These are phyloP conservation scores for Hypoxylon crocopeplum DNA, from an alignment of 495 filamentous ascomycete species.

Conservation along the genomic window DNA sequence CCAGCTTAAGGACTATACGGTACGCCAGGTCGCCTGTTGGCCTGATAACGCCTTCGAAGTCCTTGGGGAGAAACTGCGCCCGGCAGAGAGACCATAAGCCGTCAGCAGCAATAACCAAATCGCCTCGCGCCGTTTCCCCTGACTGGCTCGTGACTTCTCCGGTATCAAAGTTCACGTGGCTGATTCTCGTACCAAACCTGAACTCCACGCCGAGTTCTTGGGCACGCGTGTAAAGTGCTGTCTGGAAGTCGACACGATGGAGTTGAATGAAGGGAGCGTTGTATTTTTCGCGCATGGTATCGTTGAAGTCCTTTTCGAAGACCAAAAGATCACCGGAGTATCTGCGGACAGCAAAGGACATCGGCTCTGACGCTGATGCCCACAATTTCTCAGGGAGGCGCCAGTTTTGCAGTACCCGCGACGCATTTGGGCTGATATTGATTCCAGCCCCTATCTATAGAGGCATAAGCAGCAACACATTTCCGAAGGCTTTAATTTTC, in stretches of 20 bases:
- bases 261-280: constrained; percentile 50
- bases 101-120: constrained; percentile 61
- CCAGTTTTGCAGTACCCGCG: constrained; percentile 54
- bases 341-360: constrained; percentile 34
- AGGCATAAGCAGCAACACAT: not conserved
- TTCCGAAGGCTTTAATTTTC: not conserved
- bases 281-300: constrained; percentile 41
- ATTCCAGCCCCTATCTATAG: constrained; percentile 54
- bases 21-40: constrained; percentile 64
- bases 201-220: constrained; percentile 46
- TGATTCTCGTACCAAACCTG: constrained; percentile 40
- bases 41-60: constrained; percentile 48
- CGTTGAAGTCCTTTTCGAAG: constrained; percentile 40
- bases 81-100: constrained; percentile 58
- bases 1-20: constrained; percentile 55
- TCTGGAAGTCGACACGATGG: constrained; percentile 55
- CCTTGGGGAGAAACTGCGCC: constrained; percentile 45
- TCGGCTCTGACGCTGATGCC: constrained; percentile 37
- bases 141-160: constrained; percentile 45
- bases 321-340: constrained; percentile 45
- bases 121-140: constrained; percentile 43
- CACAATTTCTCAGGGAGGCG: constrained; percentile 51
- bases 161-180: constrained; percentile 45
- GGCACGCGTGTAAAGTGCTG: constrained; percentile 44
- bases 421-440: constrained; percentile 53